Evolutionary conservation across 331 rosid genomes (phyloP), one percentile per base, ranked within the genome.

Genomic region (Erythrophleum ivorense): DNA sequence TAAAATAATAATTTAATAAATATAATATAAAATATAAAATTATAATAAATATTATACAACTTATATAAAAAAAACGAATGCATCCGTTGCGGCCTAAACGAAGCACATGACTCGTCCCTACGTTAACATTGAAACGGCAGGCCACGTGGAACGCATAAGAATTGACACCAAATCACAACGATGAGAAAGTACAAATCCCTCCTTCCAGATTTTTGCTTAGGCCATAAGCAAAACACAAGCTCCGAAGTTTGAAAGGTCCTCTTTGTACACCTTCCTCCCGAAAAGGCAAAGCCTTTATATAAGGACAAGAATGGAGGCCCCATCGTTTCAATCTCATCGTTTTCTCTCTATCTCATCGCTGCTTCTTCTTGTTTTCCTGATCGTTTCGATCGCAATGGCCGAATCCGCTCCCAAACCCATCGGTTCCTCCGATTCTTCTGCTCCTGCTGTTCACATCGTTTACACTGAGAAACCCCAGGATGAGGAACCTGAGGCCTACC

Each of bases 401-500:
- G 97, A 89, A 18, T 69, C 88, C 12, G 7, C 75, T 36, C 21
- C 75, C 7, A 46, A 48, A 71, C 2, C 57, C 11, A 19, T 46
- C 33, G 75, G 46, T 21, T 48, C 75, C 13, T 7, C 75, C 18
- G 58, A 13, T 24, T 24, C 75, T 1, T 68, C 84, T n/a, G 53
- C 88, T 38, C 40, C 97, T 0, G 85, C 92, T 0, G 93, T 91
- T 52, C 90, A 91, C 82, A 95, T 95, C 65, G 79, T 95, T 0
- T 95, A 95, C 89, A 91, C 96, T 3, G 98, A 93, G 85, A 75
- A 59, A 21, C 97, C 97, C 11, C 82, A 83, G 24, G 67, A 75
- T 38, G 92, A 91, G 71, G 97, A 95, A 19, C 90, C 97, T 8
- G 97, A 91, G 88, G 84, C 95, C 21, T 92, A 70, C 73, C 94